Percentiles rank a stretch among this genome's conserved stretches.
phyloP scores from a whole-genome alignment of 345 rosid genomes.

The Sonneratia caseolaris region DNA sequence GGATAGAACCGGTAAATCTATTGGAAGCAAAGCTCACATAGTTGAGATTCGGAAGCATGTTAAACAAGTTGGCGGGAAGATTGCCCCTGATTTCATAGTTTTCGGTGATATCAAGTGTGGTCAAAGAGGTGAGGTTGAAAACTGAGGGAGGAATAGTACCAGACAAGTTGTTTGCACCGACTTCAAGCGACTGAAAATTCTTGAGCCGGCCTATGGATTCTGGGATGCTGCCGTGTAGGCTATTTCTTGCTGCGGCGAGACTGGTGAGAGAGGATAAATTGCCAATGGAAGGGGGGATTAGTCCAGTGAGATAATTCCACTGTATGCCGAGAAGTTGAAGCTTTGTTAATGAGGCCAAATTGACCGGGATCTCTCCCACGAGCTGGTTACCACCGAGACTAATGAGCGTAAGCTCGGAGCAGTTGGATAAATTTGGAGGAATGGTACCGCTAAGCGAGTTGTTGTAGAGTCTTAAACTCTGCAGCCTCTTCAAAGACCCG shows the following conservation, averaged over 20 bases:
- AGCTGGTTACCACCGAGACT: background rate
- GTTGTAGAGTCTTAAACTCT: background rate
- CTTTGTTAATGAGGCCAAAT: slow-evolving; percentile 11
- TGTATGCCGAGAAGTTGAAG: background rate
- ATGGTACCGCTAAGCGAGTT: slow-evolving; percentile 17
- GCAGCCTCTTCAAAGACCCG: slow-evolving; percentile 9
- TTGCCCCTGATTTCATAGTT: slow-evolving; percentile 17
- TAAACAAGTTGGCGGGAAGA: slow-evolving; percentile 15
- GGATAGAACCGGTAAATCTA: slow-evolving; percentile 12
- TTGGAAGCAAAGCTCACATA: background rate
- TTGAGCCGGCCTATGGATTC: slow-evolving; percentile 11
- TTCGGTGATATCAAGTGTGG: fast-evolving
- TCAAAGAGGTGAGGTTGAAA: slow-evolving; percentile 20
- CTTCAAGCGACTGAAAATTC: background rate
- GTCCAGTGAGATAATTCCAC: slow-evolving; percentile 17
- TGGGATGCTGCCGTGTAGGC: slow-evolving; percentile 12
- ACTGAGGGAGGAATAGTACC: slow-evolving; percentile 17
- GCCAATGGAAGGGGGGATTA: slow-evolving; percentile 18
- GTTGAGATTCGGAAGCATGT: slow-evolving; percentile 8
- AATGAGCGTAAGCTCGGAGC: background rate
- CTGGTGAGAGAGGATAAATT: slow-evolving; percentile 11
- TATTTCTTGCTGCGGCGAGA: background rate
- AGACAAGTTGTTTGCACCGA: background rate
- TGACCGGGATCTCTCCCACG: slow-evolving; percentile 13
- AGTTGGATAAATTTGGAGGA: slow-evolving; percentile 13